A percentile compares a stretch with the other conserved stretches of the same genome.
phyloP scores from a whole-genome alignment of 768 basidiomycete species.

The Sarcomyxa edulis region DNA sequence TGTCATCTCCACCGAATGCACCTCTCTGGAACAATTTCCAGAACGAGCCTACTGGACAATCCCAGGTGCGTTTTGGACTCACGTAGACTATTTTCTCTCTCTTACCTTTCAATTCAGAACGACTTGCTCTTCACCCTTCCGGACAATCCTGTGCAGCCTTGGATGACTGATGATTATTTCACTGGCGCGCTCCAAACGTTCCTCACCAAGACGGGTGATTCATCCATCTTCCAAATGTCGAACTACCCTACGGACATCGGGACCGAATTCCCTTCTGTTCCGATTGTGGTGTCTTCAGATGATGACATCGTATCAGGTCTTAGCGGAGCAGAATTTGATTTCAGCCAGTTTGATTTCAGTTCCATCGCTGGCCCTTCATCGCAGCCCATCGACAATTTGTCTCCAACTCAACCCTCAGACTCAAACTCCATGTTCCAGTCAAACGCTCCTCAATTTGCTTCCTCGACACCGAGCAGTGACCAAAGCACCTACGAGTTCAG shows the following conservation, averaged over 20 bases:
- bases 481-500: too few species aligned
- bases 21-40: too few species aligned
- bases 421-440: too few species aligned
- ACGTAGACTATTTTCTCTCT: too few species aligned
- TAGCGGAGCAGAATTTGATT: slow-evolving; percentile 1
- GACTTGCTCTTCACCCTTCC: slow-evolving; percentile 12
- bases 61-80: too few species aligned
- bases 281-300: slow-evolving; percentile 31
- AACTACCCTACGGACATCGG: slow-evolving; percentile 22
- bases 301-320: background rate
- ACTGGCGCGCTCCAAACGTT: slow-evolving; percentile 23
- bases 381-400: slow-evolving; percentile 1
- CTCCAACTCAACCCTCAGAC: background rate
- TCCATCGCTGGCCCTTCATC: slow-evolving; percentile 3
- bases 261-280: slow-evolving; percentile 22
- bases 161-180: slow-evolving; percentile 9
- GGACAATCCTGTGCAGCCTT: slow-evolving; percentile 5
- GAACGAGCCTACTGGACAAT: too few species aligned
- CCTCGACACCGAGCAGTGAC: too few species aligned
- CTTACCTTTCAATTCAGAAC: too few species aligned
- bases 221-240: slow-evolving; percentile 28
- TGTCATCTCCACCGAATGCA: too few species aligned
- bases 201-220: slow-evolving; percentile 24
- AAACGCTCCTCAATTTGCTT: too few species aligned
- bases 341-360: slow-evolving; percentile 15